Conservation (phyloP, 257 asterid genomes). For the Primulina tabacum region DNA sequence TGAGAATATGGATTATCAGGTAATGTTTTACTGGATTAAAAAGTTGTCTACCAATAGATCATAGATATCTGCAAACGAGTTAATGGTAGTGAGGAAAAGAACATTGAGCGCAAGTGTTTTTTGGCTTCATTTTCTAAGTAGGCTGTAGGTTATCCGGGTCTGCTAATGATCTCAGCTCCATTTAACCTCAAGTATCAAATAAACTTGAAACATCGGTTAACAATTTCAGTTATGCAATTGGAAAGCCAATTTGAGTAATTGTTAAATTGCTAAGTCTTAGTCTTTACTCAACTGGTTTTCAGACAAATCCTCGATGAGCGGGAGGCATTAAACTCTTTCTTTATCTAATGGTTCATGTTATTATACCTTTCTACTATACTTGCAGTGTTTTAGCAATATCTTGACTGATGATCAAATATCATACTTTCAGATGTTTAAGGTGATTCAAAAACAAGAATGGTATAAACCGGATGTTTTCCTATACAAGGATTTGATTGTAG, state of each 20-base stretch:
- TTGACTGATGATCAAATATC: neutral
- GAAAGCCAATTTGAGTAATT: neutral
- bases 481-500: conserved; percentile 82
- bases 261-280: neutral
- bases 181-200: neutral
- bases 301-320: neutral
- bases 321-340: neutral
- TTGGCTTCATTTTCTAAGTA: neutral
- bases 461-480: conserved; percentile 74
- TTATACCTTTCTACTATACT: neutral
- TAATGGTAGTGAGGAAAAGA: neutral
- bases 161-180: neutral
- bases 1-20: neutral
- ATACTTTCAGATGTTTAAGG: conserved; percentile 62
- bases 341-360: neutral
- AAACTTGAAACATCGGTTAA: neutral
- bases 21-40: neutral
- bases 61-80: neutral
- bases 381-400: neutral
- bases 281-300: neutral
- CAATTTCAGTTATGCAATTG: neutral
- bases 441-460: conserved; percentile 82
- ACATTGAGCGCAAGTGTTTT: neutral
- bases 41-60: neutral
- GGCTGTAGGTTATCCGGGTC: neutral